Percentiles rank a stretch among this genome's conserved stretches.
phyloP scores from a whole-genome alignment of 106 monocot species.

The Phalaenopsis aphrodite region DNA sequence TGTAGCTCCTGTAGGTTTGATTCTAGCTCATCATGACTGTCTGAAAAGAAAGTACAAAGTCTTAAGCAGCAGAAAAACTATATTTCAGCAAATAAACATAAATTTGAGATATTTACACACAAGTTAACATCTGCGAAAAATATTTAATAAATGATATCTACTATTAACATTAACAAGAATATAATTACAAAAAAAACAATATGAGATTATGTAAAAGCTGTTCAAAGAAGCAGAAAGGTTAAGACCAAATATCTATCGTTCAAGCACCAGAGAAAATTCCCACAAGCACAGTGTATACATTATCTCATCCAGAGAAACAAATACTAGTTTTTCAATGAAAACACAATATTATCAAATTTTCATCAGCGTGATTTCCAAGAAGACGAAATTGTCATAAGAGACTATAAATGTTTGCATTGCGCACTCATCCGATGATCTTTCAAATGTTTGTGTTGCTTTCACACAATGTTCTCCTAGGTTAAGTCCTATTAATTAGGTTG shows the following conservation, averaged over 20 bases:
- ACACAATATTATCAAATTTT: not conserved
- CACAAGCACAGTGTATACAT: not conserved
- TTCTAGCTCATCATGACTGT: not conserved
- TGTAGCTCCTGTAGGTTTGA: conserved; percentile 7
- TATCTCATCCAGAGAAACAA: not conserved
- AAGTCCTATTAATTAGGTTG: not conserved
- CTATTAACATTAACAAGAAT: not conserved
- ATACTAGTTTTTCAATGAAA: not conserved
- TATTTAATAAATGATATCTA: not conserved
- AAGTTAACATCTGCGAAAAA: not conserved
- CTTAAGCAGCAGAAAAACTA: not conserved
- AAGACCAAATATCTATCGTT: not conserved
- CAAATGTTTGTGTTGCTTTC: not conserved
- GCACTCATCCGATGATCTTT: not conserved
- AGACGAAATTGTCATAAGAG: not conserved
- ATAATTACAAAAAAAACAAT: not conserved
- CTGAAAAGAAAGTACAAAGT: conserved; percentile 4
- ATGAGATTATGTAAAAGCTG: not conserved
- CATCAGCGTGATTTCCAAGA: not conserved
- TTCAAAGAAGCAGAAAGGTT: not conserved
- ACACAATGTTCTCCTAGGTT: not conserved
- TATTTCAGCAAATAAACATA: not conserved
- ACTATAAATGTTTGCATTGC: not conserved
- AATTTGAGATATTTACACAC: not conserved
- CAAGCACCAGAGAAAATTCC: not conserved